These are phyloP conservation scores for Panicum miliaceum DNA, from an alignment of 176 grass and related monocot genomes.

Conservation along the genomic window DNA sequence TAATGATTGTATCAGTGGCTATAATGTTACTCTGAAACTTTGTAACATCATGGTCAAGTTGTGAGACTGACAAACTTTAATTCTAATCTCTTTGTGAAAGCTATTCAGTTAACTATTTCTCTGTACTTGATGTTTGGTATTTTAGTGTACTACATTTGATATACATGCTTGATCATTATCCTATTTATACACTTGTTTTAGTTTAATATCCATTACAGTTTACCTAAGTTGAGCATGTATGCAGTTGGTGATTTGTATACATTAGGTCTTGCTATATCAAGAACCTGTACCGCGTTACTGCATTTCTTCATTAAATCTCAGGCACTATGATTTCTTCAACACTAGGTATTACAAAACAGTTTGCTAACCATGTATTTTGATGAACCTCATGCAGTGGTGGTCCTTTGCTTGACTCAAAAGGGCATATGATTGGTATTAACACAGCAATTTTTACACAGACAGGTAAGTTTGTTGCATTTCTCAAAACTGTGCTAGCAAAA, in stretches of 20 bases:
- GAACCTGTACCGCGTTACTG: not conserved
- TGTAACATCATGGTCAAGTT: slow-evolving; percentile 12
- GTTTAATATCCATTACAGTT: slow-evolving; percentile 7
- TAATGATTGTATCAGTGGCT: slow-evolving; percentile 5
- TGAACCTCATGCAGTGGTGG: slow-evolving; percentile 77
- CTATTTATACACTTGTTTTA: slow-evolving; percentile 1
- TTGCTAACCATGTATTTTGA: slow-evolving; percentile 38
- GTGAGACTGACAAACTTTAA: not conserved
- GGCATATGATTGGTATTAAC: slow-evolving; percentile 94
- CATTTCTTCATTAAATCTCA: slow-evolving; percentile 25
- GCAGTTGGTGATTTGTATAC: slow-evolving; percentile 1
- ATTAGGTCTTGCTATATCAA: slow-evolving; percentile 1
- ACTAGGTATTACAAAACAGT: slow-evolving; percentile 3
- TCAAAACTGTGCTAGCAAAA: not conserved
- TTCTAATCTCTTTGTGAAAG: not conserved
- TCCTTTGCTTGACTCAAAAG: slow-evolving; percentile 91
- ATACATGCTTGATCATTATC: slow-evolving; percentile 9
- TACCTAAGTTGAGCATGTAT: slow-evolving; percentile 7
- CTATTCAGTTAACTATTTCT: not conserved
- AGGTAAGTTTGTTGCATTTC: slow-evolving; percentile 46
- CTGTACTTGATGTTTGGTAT: slow-evolving; percentile 9
- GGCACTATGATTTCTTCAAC: not conserved
- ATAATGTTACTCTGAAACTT: slow-evolving; percentile 2
- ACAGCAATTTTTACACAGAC: slow-evolving; percentile 99
- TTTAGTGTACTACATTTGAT: not conserved